A percentile compares a stretch with the other conserved stretches of the same genome.
Evolutionary conservation across 2,329 filamentous ascomycete genomes (phyloP).

Genomic region (Colletotrichum godetiae): DNA sequence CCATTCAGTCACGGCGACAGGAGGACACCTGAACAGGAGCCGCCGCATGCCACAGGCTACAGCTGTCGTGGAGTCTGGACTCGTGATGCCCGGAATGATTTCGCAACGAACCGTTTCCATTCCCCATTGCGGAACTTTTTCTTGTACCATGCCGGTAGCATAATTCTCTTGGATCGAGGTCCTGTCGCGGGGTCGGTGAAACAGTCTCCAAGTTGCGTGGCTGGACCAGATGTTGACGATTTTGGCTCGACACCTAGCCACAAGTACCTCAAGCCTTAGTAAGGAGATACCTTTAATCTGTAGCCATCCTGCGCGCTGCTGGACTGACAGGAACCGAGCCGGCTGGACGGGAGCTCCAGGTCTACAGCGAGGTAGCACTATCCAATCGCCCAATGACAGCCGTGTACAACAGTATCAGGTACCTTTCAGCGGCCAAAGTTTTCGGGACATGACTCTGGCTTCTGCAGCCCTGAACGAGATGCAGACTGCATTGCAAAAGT

Average conservation of each 20-base stretch:
- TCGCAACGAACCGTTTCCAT: background rate
- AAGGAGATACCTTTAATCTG: background rate
- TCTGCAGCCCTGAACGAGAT: background rate
- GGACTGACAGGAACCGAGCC: constrained; percentile 20
- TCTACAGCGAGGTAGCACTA: background rate
- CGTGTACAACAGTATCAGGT: background rate
- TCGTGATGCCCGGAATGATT: background rate
- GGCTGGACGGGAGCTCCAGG: constrained; percentile 11
- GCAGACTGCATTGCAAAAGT: background rate
- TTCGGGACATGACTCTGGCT: constrained; percentile 15
- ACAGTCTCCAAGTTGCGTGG: background rate
- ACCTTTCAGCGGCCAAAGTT: background rate
- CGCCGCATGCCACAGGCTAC: background rate
- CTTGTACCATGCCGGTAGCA: background rate
- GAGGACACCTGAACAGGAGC: background rate
- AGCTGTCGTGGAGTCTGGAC: background rate
- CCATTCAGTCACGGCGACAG: background rate
- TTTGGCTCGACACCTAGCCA: background rate
- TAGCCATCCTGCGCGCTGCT: background rate
- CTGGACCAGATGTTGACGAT: background rate
- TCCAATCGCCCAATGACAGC: background rate
- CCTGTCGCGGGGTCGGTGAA: constrained; percentile 3
- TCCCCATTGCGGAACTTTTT: constrained; percentile 8
- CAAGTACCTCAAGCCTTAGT: background rate
- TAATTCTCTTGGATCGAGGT: background rate